A percentile compares a stretch with the other conserved stretches of the same genome.
Evolutionary conservation across 441 rosid species (phyloP).

Genomic region (Breynia disticha): DNA sequence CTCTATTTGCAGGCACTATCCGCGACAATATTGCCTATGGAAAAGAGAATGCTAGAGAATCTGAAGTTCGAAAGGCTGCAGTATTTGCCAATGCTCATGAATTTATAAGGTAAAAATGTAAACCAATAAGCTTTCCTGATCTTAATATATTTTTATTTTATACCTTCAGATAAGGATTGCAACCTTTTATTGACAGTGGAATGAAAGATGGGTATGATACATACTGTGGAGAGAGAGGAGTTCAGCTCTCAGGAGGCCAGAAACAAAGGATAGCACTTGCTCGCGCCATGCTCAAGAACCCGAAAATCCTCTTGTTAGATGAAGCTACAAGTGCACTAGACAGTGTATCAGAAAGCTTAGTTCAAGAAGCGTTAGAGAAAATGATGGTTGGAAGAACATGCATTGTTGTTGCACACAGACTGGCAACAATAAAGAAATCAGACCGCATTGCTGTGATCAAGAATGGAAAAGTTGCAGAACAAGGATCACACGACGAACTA

Average conservation of each 20-base stretch:
- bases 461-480: conserved; percentile 38
- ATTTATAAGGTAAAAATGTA: conserved; percentile 34
- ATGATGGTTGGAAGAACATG: conserved; percentile 46
- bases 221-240: conserved; percentile 47
- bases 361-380: conserved; percentile 47
- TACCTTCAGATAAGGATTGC: too few relatives aligned
- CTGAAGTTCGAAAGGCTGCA: conserved; percentile 39
- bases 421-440: conserved; percentile 42
- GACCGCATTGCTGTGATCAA: conserved; percentile 35
- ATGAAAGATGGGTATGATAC: conserved; percentile 49
- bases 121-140: too few relatives aligned
- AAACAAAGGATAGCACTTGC: conserved; percentile 46
- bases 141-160: too few relatives aligned
- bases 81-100: conserved; percentile 41
- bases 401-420: conserved; percentile 38
- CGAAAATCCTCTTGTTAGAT: conserved; percentile 39
- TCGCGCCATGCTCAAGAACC: conserved; percentile 42
- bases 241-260: conserved; percentile 54
- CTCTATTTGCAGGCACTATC: conserved; percentile 47
- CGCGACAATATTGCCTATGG: conserved; percentile 41
- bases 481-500: conserved; percentile 41
- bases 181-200: conserved; percentile 24
- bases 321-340: conserved; percentile 61
- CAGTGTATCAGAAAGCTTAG: conserved; percentile 40
- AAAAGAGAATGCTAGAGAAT: conserved; percentile 28